phyloP scores from a whole-genome alignment of 2,329 filamentous ascomycete species.

The Epicoccum nigrum region DNA sequence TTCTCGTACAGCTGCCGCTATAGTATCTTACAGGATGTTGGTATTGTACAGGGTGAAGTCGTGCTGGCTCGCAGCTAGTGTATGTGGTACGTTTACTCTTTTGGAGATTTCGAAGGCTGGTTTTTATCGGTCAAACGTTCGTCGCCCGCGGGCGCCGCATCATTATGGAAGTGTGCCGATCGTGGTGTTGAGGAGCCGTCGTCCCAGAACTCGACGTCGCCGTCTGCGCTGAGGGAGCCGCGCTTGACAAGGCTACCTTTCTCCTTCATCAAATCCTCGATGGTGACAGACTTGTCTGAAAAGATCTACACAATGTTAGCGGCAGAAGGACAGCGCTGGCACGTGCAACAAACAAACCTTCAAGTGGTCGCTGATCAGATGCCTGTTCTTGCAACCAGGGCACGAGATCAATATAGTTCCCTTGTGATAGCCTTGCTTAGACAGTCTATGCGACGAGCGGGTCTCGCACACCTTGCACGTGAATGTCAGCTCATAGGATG shows the following conservation, averaged over 20 bases:
- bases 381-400: constrained; percentile 81
- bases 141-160: constrained; percentile 34
- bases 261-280: constrained; percentile 78
- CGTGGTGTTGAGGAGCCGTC: constrained; percentile 61
- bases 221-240: constrained; percentile 73
- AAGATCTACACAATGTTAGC: constrained; percentile 63
- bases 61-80: constrained; percentile 9
- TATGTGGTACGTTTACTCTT: constrained; percentile 11
- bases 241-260: constrained; percentile 76
- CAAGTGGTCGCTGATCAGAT: constrained; percentile 91
- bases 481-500: constrained; percentile 86
- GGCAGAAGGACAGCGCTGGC: neutral
- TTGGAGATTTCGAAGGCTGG: constrained; percentile 21
- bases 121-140: constrained; percentile 27
- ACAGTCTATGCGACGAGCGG: constrained; percentile 83
- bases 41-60: constrained; percentile 19
- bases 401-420: constrained; percentile 90
- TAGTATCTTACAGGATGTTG: constrained; percentile 7
- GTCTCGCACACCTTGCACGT: constrained; percentile 86
- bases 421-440: constrained; percentile 93
- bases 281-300: constrained; percentile 69
- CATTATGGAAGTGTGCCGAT: constrained; percentile 43
- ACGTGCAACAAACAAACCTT: constrained; percentile 57
- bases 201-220: constrained; percentile 92
- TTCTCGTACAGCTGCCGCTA: constrained; percentile 3